Evolutionary conservation across 768 basidiomycete species (phyloP).

Genomic region (Lactarius deliciosus): DNA sequence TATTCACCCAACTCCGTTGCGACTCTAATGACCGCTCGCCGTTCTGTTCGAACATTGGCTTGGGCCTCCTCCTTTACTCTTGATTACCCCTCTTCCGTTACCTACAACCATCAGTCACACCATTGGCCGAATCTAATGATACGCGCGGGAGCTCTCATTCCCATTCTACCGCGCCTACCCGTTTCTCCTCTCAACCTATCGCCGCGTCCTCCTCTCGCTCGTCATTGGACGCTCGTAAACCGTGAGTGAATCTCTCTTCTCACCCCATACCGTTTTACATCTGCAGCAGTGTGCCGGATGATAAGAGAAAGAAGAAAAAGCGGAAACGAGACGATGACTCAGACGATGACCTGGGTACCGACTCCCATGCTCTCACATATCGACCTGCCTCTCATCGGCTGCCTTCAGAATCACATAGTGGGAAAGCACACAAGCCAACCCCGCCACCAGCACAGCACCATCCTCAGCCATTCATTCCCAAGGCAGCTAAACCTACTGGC

Average conservation of each 20-base stretch:
- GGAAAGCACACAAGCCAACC: conserved; percentile 56
- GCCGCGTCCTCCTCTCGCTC: conserved; percentile 48
- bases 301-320: conserved; percentile 83
- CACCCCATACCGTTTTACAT: conserved; percentile 19
- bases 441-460: conserved; percentile 39
- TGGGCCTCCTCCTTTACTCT: background rate
- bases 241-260: conserved; percentile 41
- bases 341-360: conserved; percentile 60
- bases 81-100: background rate
- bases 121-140: conserved; percentile 46
- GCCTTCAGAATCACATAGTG: conserved; percentile 21
- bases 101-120: conserved; percentile 40
- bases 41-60: background rate
- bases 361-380: conserved; percentile 14
- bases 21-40: background rate
- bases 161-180: conserved; percentile 47
- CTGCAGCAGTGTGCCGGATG: conserved; percentile 41
- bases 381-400: conserved; percentile 16
- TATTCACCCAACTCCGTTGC: conserved; percentile 5
- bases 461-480: conserved; percentile 45
- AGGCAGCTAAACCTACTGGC: conserved; percentile 54
- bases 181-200: conserved; percentile 43
- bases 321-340: conserved; percentile 79
- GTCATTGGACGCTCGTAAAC: conserved; percentile 62
- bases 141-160: conserved; percentile 24